Base-by-base conservation (phyloP, 78 protist species). In the Creolimax fragrantissima region DNA sequence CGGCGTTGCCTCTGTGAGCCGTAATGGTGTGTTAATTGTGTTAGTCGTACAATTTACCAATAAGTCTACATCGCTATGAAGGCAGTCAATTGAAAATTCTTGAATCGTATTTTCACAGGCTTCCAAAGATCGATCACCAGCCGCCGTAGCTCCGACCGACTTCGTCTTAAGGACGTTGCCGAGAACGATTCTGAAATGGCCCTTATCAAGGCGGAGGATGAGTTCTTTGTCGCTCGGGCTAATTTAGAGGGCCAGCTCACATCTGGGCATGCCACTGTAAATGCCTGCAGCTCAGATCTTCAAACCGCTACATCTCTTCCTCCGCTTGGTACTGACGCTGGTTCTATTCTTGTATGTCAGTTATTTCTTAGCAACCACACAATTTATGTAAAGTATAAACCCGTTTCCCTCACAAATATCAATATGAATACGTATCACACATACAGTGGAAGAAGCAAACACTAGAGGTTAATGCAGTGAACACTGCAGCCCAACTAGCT, bases 261-360 rank as follows among this genome's bases (percentile, higher is more conserved):
- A 43, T 5, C 7, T 2, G 93, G 85, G 3, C 39, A 35, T 5
- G 93, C 90, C 42, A 7, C 81, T 24, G 81, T 91, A 84, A 44
- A 43, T 43, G 89, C 74, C 7, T 85, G 81, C 6, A 32, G 3
- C n/a, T 37, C 6, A 37, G 44, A 84, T 36, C 89, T 91, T 41
- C 17, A 5, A 3, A 6, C 24, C 11, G 36, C 93, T 32, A 47
- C 85, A 5, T 2, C 85, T 24, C 90, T 47, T 44, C 90, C 93
- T 24, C 91, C 93, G 5, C 84, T 58, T 4, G 93, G 91, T 86
- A 36, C 4, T 11, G 90, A 84, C 45, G 83, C 84, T 3, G 85
- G 89, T 3, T 35, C 93, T 35, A 2, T 4, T 3, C 45, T 32
- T 17, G 74, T 58, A 58, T n/a, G n/a, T n/a, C n/a, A n/a, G n/a